These are phyloP conservation scores for Podosphaera leucotricha DNA, from an alignment of 2,329 filamentous ascomycete genomes.

Conservation along the genomic window DNA sequence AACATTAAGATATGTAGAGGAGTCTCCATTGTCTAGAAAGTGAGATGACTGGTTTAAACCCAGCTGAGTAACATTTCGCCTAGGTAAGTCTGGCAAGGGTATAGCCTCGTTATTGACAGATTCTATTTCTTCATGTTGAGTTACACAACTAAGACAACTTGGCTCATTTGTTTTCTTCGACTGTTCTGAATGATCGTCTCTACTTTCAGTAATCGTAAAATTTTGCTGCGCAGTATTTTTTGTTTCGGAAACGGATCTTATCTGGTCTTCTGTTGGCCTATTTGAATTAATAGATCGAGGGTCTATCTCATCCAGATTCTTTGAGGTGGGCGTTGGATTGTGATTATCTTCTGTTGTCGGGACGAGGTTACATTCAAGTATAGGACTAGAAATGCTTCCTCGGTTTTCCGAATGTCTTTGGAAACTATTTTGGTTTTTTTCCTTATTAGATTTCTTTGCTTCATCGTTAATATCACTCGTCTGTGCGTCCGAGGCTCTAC, in stretches of 20 bases:
- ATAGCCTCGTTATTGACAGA: slow-evolving; percentile 23
- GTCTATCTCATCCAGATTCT: not conserved
- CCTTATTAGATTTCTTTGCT: not conserved
- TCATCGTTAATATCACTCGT: not conserved
- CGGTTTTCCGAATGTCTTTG: not conserved
- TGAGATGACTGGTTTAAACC: slow-evolving; percentile 46
- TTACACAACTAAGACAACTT: slow-evolving; percentile 3
- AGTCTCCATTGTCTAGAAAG: slow-evolving; percentile 59
- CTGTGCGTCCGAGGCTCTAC: slow-evolving; percentile 11
- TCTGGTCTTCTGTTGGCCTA: not conserved
- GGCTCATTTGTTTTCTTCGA: slow-evolving; percentile 23
- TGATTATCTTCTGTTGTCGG: not conserved
- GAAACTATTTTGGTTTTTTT: not conserved
- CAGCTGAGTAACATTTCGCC: slow-evolving; percentile 40
- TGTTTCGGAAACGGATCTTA: not conserved
- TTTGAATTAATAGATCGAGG: not conserved
- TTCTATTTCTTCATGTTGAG: slow-evolving; percentile 3
- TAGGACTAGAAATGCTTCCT: not conserved
- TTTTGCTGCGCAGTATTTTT: not conserved
- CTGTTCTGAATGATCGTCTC: slow-evolving; percentile 17
- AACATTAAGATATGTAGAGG: slow-evolving; percentile 32
- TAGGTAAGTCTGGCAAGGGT: slow-evolving; percentile 30
- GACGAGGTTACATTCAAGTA: not conserved
- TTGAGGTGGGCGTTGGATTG: not conserved
- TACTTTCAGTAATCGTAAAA: not conserved